Conservation (phyloP, 345 rosid species). For the Bruguiera gymnorhiza region DNA sequence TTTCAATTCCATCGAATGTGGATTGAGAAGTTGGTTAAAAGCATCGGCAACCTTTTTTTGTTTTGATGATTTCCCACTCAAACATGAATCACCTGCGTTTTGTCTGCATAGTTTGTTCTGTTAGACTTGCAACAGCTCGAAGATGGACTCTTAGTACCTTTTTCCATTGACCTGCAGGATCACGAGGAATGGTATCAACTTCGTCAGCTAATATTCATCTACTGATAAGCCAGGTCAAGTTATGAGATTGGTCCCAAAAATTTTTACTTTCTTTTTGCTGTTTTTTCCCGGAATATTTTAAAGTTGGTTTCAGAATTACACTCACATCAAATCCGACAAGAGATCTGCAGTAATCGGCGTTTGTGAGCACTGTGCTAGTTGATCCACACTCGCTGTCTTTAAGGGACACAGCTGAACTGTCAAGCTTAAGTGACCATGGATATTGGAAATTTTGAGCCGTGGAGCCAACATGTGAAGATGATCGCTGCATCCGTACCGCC, state of each 20-base stretch:
- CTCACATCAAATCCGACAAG: conserved; percentile 37
- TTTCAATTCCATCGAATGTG: background rate
- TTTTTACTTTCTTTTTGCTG: background rate
- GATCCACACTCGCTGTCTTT: conserved; percentile 87
- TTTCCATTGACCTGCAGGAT: conserved; percentile 23
- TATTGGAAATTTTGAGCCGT: conserved; percentile 50
- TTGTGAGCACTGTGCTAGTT: conserved; percentile 68
- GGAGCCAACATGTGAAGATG: conserved; percentile 74
- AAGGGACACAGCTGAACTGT: conserved; percentile 63
- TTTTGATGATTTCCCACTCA: background rate
- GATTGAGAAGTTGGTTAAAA: background rate
- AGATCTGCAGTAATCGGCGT: conserved; percentile 64
- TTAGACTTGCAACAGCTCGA: background rate
- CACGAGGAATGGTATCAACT: too few species aligned
- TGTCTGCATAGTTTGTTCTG: too few species aligned
- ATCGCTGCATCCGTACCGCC: conserved; percentile 77
- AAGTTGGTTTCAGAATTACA: background rate
- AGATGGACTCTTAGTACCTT: conserved; percentile 1
- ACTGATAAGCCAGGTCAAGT: too few species aligned
- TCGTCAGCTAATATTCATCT: too few species aligned
- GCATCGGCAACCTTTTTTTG: background rate
- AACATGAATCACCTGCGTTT: background rate
- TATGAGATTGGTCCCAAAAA: too few species aligned
- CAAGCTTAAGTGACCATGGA: conserved; percentile 84
- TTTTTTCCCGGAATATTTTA: background rate